A percentile compares a stretch with the other conserved stretches of the same genome.
Conservation (phyloP, 2,329 filamentous ascomycete species). For the Macroventuria anomochaeta region DNA sequence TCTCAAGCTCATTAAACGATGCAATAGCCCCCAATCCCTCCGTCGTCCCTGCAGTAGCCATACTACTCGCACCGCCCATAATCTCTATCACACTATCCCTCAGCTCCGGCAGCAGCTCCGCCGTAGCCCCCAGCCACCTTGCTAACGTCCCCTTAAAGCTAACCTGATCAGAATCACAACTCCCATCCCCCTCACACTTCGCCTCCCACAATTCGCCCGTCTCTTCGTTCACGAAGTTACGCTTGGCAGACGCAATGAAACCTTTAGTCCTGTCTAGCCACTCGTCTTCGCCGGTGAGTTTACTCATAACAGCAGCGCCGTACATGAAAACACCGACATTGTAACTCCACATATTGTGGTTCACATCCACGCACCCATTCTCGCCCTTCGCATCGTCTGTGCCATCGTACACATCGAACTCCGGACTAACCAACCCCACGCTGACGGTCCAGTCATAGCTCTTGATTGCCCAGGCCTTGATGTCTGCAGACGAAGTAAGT, state of each 20-base stretch:
- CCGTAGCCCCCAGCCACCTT: conserved; percentile 37
- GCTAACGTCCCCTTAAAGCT: conserved; percentile 64
- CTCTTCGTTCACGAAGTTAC: conserved; percentile 31
- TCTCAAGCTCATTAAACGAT: conserved; percentile 26
- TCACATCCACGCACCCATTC: conserved; percentile 52
- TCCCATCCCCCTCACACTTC: conserved; percentile 64
- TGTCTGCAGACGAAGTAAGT: conserved; percentile 63
- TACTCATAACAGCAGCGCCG: conserved; percentile 46
- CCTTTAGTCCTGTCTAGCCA: conserved; percentile 41
- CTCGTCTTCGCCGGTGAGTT: conserved; percentile 24
- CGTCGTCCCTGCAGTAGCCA: conserved; percentile 16
- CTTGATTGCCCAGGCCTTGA: conserved; percentile 66
- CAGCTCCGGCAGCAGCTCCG: conserved; percentile 28
- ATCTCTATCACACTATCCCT: conserved; percentile 20
- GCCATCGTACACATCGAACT: conserved; percentile 62
- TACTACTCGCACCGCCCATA: conserved; percentile 16
- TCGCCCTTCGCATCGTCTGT: conserved; percentile 44
- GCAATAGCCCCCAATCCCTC: conserved; percentile 21
- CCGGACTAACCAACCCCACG: conserved; percentile 57
- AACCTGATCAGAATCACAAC: conserved; percentile 70
- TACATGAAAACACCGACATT: conserved; percentile 63
- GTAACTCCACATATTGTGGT: conserved; percentile 56
- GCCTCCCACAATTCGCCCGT: conserved; percentile 57
- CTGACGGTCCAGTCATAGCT: conserved; percentile 62
- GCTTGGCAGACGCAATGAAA: conserved; percentile 40